Evolutionary conservation across 2,329 filamentous ascomycete genomes (phyloP), one percentile per base, ranked within the genome.

Genomic region (Leptographium lundbergii): DNA sequence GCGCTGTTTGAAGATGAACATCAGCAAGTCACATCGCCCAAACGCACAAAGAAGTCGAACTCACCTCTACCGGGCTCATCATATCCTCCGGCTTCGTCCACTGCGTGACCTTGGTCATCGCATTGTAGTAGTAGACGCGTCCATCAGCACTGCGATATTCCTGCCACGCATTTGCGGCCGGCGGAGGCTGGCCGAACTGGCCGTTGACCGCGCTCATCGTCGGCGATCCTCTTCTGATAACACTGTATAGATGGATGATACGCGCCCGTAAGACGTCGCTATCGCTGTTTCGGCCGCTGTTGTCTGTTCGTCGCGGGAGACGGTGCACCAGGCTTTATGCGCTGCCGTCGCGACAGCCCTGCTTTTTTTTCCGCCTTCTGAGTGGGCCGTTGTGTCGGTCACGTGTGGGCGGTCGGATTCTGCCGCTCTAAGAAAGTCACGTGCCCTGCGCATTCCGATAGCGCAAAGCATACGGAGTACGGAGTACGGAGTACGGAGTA

Each of bases 21-120:
- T 29, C 11, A 61, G 39, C 42, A 62, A 55, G 39, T 13, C 56
- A 7, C 6, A 45, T n/a, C 19, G 6, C 42, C 19, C 19, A 22
- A 19, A 22, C 42, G 1, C 47, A 9, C 48, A 19, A 19, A 6
- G 10, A n/a, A 17, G 6, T 25, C 45, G 5, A 11, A 5, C 63
- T 63, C 74, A 91, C 90, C 83, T 96, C 91, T 57, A 85, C 83
- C 7, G 84, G 81, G 25, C 82, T 86, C 88, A 95, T 91, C 73
- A 95, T 77, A 53, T 95, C 94, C 68, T 88, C 82, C 4, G 94
- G 95, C 75, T 96, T 97, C 48, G 85, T 86, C 94, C 94, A 99
- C 81, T 91, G 87, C 36, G 94, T 97, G 63, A 81, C 82, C 70
- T 95, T 95, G 19, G 91, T 96, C 62, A 83, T 74, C 14, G 84